Evolutionary conservation across 1,139 yeast species (phyloP).

Genomic region (Candida sp.): DNA sequence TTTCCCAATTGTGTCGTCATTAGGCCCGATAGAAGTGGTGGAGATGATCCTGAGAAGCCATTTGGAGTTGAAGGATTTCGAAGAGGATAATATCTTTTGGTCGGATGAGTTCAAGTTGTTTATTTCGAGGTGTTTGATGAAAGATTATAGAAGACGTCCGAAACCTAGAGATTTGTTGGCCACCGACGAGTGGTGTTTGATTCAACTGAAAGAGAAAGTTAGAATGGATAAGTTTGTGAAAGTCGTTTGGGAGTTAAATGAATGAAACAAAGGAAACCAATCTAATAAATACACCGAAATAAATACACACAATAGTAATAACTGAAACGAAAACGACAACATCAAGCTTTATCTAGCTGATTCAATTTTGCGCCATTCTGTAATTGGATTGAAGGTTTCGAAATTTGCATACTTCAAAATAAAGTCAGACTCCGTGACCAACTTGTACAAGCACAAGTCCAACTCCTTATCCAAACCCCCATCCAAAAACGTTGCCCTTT

Average conservation of each 20-base stretch:
- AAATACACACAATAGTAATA: neutral
- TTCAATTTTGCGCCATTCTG: neutral
- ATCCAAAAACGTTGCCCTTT: conserved; percentile 7
- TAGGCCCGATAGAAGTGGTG: conserved; percentile 85
- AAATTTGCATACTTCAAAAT: neutral
- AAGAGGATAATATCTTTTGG: conserved; percentile 80
- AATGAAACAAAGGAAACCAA: conserved; percentile 17
- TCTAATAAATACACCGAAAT: neutral
- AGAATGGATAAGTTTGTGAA: conserved; percentile 87
- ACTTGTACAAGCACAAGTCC: conserved; percentile 13
- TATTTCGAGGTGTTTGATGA: conserved; percentile 78
- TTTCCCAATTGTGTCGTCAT: conserved; percentile 61
- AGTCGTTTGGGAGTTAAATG: conserved; percentile 67
- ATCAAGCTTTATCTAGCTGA: neutral
- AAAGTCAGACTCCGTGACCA: conserved; percentile 3
- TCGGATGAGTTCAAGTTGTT: conserved; percentile 82
- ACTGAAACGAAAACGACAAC: too few species aligned
- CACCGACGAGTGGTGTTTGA: conserved; percentile 16
- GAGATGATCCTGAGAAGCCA: conserved; percentile 82
- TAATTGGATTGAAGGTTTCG: neutral
- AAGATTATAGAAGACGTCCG: conserved; percentile 81
- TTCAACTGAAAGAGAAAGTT: conserved; percentile 41
- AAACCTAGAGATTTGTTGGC: conserved; percentile 88
- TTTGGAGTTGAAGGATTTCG: conserved; percentile 78
- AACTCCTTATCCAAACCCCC: conserved; percentile 14